Evolutionary conservation across 2,329 filamentous ascomycete genomes (phyloP), one percentile per base, ranked within the genome.

Genomic region (Fusarium sp.): DNA sequence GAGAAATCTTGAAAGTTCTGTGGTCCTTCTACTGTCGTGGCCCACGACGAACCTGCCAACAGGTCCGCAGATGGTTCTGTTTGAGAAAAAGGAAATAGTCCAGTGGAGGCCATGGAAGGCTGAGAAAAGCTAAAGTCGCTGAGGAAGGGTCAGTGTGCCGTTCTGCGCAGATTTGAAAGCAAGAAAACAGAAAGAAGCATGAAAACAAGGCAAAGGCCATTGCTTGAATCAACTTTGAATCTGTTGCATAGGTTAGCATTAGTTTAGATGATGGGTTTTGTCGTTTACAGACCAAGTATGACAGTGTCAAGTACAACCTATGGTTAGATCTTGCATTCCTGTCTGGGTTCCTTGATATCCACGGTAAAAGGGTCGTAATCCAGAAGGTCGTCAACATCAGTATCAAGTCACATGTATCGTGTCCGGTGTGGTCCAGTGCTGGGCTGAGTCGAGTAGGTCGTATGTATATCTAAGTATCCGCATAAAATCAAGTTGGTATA

Each of bases 81-180:
- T 77, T 87, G 86, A 84, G 84, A 83, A 80, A 85, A 87, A 81
- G 85, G 82, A 84, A 87, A 87, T 78, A 87, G 83, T 79, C 84
- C 84, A 72, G 25, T 25, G 25, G 84, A 79, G 75, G 84, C 78
- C 81, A 88, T 81, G 68, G 83, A 81, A 77, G 83, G 81, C 76
- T 85, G 85, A 65, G 83, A 81, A 76, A 83, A 85, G 82, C 86
- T 88, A 79, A 85, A 87, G 68, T 87, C 84, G 84, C 86, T 87
- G 82, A 71, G 75, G 77, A 70, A 75, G 78, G 81, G 85, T 89
- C 85, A 89, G 86, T 89, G 81, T 85, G 77, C 82, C 83, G 80
- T 86, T 81, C 81, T 81, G 82, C 81, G 84, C 81, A 48, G 45
- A 80, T 76, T 72, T 70, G 76, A 71, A 75, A 76, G 74, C 69